phyloP scores from a whole-genome alignment of 2,329 filamentous ascomycete species.

The Colletotrichum sp. region DNA sequence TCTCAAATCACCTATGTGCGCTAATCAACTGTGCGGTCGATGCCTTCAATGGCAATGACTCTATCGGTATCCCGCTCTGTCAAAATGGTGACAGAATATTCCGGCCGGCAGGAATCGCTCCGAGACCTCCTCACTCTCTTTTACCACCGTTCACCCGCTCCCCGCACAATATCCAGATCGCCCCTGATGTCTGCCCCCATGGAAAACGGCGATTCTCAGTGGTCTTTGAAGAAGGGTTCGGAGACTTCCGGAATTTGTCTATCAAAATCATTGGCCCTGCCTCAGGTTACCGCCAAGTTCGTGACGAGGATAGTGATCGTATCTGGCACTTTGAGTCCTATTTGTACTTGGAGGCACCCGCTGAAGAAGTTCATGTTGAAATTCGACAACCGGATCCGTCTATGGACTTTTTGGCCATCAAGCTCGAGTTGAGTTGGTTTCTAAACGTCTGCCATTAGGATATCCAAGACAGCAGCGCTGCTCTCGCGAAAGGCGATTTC shows the following conservation, averaged over 20 bases:
- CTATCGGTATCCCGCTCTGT: neutral
- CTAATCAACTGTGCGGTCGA: neutral
- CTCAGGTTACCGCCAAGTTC: neutral
- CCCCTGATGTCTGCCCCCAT: neutral
- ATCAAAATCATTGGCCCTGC: too few species aligned
- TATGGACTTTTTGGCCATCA: neutral
- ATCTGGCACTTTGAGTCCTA: neutral
- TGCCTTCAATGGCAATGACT: neutral
- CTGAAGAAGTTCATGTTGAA: neutral
- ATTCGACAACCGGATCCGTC: neutral
- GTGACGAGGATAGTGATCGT: accelerated
- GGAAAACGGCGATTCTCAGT: neutral
- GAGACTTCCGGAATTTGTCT: neutral
- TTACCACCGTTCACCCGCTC: too few species aligned
- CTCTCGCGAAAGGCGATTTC: neutral
- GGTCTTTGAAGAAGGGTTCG: neutral
- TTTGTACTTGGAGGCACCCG: neutral
- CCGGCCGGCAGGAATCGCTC: neutral
- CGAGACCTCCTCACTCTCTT: neutral
- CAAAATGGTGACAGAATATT: neutral
- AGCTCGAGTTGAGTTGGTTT: neutral
- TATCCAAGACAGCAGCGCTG: neutral
- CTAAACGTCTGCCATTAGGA: neutral
- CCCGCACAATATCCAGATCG: neutral
- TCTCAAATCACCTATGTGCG: neutral